phyloP scores from a whole-genome alignment of 2,329 filamentous ascomycete genomes.

The Catunica adiposa region DNA sequence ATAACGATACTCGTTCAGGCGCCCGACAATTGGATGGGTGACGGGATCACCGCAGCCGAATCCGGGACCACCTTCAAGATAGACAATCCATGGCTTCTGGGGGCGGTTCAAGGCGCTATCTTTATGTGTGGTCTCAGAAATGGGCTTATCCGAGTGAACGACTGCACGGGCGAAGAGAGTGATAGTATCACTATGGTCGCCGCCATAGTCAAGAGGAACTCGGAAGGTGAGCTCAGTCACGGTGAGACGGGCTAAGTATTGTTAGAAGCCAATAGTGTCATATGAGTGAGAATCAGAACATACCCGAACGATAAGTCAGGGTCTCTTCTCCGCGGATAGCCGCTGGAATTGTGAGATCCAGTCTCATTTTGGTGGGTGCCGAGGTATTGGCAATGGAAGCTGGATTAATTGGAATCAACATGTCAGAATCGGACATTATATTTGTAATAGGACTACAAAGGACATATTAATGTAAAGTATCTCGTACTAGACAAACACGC shows the following conservation, averaged over 20 bases:
- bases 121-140: constrained; percentile 29
- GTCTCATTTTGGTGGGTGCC: background rate
- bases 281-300: too few relatives aligned
- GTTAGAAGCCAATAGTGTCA: background rate
- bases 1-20: constrained; percentile 66
- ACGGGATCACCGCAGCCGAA: constrained; percentile 62
- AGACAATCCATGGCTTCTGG: constrained; percentile 46
- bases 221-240: constrained; percentile 76
- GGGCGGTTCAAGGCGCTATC: constrained; percentile 22
- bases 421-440: background rate
- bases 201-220: constrained; percentile 57
- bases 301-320: constrained; percentile 9
- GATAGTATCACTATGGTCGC: constrained; percentile 42
- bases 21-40: constrained; percentile 51
- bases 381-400: background rate
- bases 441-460: too few relatives aligned
- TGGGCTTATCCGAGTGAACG: constrained; percentile 45
- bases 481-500: background rate
- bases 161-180: constrained; percentile 65
- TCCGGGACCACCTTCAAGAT: constrained; percentile 75
- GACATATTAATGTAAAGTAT: too few relatives aligned
- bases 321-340: constrained; percentile 6
- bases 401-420: background rate
- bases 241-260: constrained; percentile 45
- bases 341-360: constrained; percentile 7